Conservation (phyloP, 2,329 filamentous ascomycete species). For the Colletotrichum limetticola region DNA sequence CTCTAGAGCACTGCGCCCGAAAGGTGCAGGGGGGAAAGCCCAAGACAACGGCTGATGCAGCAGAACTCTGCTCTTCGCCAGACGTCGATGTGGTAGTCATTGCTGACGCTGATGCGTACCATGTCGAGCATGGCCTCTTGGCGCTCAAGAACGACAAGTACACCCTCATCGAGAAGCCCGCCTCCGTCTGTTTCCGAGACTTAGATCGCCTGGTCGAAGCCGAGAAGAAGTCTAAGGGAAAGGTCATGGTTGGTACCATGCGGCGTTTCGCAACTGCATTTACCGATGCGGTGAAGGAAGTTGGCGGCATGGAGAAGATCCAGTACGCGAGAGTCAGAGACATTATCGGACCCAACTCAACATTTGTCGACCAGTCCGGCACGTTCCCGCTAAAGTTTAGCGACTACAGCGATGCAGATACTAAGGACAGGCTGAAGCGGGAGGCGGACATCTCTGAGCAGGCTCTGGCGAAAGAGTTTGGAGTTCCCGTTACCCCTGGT, state of each 20-base stretch:
- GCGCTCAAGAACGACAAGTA: conserved; percentile 66
- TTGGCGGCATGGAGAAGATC: conserved; percentile 61
- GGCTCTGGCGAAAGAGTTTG: conserved; percentile 45
- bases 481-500: conserved; percentile 41
- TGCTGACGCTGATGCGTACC: conserved; percentile 63
- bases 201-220: conserved; percentile 60
- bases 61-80: conserved; percentile 52
- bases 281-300: conserved; percentile 62
- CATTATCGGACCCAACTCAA: conserved; percentile 62
- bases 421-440: conserved; percentile 36
- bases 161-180: conserved; percentile 69
- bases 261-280: conserved; percentile 69
- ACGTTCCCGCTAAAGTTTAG: conserved; percentile 56
- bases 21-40: conserved; percentile 38
- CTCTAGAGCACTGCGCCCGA: conserved; percentile 40
- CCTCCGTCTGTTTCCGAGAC: conserved; percentile 59
- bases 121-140: conserved; percentile 60
- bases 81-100: conserved; percentile 66
- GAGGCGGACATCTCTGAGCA: conserved; percentile 42
- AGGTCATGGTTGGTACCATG: conserved; percentile 70
- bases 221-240: conserved; percentile 52
- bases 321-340: conserved; percentile 62
- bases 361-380: conserved; percentile 59
- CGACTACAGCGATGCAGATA: conserved; percentile 49
- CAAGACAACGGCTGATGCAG: conserved; percentile 48